Evolutionary conservation across 495 filamentous ascomycete genomes (phyloP).

Genomic region (Penicillium pancosmium): DNA sequence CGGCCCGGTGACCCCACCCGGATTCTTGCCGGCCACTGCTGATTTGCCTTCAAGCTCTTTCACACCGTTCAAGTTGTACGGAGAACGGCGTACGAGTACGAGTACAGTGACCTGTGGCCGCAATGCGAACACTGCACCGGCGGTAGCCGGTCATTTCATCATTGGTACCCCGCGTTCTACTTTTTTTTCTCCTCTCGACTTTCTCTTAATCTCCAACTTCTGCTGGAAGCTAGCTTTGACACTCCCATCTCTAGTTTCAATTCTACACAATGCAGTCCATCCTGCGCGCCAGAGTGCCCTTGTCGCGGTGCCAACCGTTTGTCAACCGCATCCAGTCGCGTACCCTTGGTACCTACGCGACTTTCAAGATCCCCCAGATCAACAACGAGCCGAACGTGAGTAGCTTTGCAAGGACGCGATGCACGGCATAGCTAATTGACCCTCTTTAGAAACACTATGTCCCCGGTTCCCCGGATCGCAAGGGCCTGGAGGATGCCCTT

Average conservation of each 20-base stretch:
- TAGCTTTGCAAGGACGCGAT: slow-evolving; percentile 10
- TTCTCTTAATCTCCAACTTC: slow-evolving; percentile 9
- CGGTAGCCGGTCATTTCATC: slow-evolving; percentile 32
- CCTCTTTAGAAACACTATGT: slow-evolving; percentile 75
- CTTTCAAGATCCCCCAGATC: slow-evolving; percentile 85
- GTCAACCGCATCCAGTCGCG: slow-evolving; percentile 32
- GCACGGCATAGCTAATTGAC: not conserved
- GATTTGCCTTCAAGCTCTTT: slow-evolving; percentile 13
- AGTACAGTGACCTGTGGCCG: no score
- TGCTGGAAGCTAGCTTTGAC: slow-evolving; percentile 5
- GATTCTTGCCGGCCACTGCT: slow-evolving; percentile 22
- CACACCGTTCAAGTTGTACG: not conserved
- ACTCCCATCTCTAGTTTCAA: slow-evolving; percentile 1
- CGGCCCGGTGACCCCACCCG: slow-evolving; percentile 32
- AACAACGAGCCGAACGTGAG: slow-evolving; percentile 93
- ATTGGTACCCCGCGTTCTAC: slow-evolving; percentile 28
- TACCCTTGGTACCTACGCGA: slow-evolving; percentile 60
- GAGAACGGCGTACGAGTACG: no score
- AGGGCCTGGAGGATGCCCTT: slow-evolving; percentile 70
- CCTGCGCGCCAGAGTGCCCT: slow-evolving; percentile 35
- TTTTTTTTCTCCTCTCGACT: slow-evolving; percentile 15
- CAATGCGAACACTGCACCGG: slow-evolving; percentile 11
- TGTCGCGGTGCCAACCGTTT: slow-evolving; percentile 27
- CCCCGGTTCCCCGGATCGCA: slow-evolving; percentile 77
- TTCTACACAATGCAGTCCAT: slow-evolving; percentile 40